A percentile compares a stretch with the other conserved stretches of the same genome.
Conservation (phyloP, 2,329 filamentous ascomycete genomes). For the Periconia sp. region DNA sequence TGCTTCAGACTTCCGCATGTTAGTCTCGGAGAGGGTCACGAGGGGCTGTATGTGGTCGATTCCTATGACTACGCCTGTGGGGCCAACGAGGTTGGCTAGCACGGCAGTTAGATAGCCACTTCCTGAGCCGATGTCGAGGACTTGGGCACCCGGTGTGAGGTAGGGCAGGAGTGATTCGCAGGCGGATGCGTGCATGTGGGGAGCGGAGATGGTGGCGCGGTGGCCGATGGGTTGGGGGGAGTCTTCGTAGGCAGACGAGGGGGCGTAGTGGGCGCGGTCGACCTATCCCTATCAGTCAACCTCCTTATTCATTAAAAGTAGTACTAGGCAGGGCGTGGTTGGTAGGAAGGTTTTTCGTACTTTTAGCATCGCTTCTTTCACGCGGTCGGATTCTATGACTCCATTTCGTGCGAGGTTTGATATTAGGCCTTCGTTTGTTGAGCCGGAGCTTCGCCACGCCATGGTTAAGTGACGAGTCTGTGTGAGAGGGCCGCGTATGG, state of each 20-base stretch:
- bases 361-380: constrained; percentile 80
- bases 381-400: constrained; percentile 73
- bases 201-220: constrained; percentile 72
- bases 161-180: constrained; percentile 66
- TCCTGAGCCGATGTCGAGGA: constrained; percentile 57
- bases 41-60: constrained; percentile 58
- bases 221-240: constrained; percentile 72
- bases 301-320: constrained; percentile 11
- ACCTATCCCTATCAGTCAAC: constrained; percentile 68
- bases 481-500: constrained; percentile 18
- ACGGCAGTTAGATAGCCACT: constrained; percentile 84
- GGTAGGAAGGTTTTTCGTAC: constrained; percentile 50
- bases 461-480: constrained; percentile 58
- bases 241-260: constrained; percentile 73
- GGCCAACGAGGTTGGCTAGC: constrained; percentile 75
- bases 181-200: constrained; percentile 74
- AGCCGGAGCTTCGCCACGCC: constrained; percentile 88
- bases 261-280: constrained; percentile 85
- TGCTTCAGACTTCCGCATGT: constrained; percentile 52
- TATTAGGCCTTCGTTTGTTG: constrained; percentile 75
- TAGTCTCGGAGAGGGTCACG: constrained; percentile 48
- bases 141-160: constrained; percentile 58
- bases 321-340: constrained; percentile 1
- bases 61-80: constrained; percentile 52
- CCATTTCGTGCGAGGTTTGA: constrained; percentile 75